Evolutionary conservation across 345 rosid species (phyloP), one percentile per base, ranked within the genome.

Genomic region (Citrus trifoliata): DNA sequence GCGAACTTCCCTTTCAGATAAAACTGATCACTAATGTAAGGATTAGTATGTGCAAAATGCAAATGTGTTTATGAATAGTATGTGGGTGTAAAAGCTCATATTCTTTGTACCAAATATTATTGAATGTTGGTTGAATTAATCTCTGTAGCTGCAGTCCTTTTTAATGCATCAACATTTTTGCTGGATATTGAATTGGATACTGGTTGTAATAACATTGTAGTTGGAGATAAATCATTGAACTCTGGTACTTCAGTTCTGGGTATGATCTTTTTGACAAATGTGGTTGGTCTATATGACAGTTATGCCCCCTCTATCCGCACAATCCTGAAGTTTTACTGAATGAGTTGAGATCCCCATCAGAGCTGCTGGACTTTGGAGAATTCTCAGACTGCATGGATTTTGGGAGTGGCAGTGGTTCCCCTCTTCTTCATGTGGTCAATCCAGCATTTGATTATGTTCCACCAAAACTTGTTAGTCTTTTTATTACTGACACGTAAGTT

Each of bases 381-480:
- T 93, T 97, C 86, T 97, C 99, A 56, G 97, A 97, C 85, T 93
- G 97, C 87, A 80, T 97, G 87, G 98, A 94, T 79, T 94, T 85
- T 78, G 92, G 94, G 78, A 84, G 81, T 71, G 90, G 87, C 78
- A 76, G 75, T 1, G 95, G 96, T 51, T 86, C 95, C 80, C 94
- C 93, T 35, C 95, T 87, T 80, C 94, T 97, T 83, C 97, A 90
- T 80, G 95, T 97, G 79, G 93, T 97, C 79, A 97, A 97, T 80
- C 99, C 98, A 80, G 85, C 93, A 32, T 97, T 97, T 75, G 98
- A 94, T 85, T 97, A 91, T 83, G 97, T 97, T 64, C 99, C 99
- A 42, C 98, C 98, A 25, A 90, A 88, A 88, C 98, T 93, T 83
- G 98, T 97, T 83, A 97, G 98, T 80, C 93, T 94, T 79, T 97